phyloP scores from a whole-genome alignment of 2,329 filamentous ascomycete species.

The Aureobasidium vineae region DNA sequence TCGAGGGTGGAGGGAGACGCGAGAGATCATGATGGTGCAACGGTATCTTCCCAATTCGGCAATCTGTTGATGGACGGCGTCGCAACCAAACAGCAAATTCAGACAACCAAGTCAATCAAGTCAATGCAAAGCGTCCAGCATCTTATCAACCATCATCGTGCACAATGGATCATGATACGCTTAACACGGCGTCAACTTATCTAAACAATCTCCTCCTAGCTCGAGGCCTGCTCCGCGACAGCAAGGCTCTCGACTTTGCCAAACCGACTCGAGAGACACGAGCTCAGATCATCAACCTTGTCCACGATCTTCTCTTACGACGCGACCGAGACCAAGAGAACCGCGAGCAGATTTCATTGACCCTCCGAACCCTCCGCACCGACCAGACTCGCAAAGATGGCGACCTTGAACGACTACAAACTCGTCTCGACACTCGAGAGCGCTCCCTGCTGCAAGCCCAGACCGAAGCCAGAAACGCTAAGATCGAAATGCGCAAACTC shows the following conservation, averaged over 20 bases:
- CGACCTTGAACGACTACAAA: conserved; percentile 53
- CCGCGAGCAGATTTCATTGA: conserved; percentile 75
- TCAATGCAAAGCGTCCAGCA: background rate
- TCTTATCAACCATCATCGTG: background rate
- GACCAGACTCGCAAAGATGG: conserved; percentile 71
- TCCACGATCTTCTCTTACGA: conserved; percentile 88
- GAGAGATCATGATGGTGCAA: conserved; percentile 11
- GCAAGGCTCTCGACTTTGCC: conserved; percentile 76
- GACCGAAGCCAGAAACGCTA: conserved; percentile 67
- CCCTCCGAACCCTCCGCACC: conserved; percentile 71
- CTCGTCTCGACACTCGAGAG: conserved; percentile 56
- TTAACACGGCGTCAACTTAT: conserved; percentile 62
- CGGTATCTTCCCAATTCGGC: conserved; percentile 14
- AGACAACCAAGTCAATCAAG: background rate
- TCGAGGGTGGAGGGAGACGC: background rate
- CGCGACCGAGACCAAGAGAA: conserved; percentile 92
- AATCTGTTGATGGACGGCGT: conserved; percentile 16
- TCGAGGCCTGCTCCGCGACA: conserved; percentile 60
- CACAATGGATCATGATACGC: conserved; percentile 51
- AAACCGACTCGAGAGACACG: conserved; percentile 68
- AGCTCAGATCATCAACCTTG: conserved; percentile 83
- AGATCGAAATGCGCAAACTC: conserved; percentile 77
- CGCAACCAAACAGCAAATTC: conserved; percentile 24
- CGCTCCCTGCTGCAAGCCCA: conserved; percentile 71
- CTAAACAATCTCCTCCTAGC: conserved; percentile 66